phyloP scores from a whole-genome alignment of 1,139 yeast genomes.

The Debaryomyces robertsiae region DNA sequence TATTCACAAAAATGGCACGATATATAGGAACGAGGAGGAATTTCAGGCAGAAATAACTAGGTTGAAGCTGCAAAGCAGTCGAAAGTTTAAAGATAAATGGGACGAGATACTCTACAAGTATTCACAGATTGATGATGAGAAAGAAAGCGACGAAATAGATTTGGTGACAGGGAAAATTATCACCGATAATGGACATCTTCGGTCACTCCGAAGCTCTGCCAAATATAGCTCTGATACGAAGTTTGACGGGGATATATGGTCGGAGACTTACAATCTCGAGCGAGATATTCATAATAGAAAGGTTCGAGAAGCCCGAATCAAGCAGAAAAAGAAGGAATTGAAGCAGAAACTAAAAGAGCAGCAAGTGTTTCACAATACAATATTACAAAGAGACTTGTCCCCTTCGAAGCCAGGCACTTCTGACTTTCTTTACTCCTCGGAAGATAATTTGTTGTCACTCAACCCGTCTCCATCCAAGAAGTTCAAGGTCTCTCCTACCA shows the following conservation, averaged over 20 bases:
- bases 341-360: conserved; percentile 24
- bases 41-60: conserved; percentile 28
- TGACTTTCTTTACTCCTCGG: conserved; percentile 7
- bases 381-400: conserved; percentile 8
- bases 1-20: conserved; percentile 5
- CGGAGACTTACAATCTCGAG: conserved; percentile 24
- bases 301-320: conserved; percentile 10
- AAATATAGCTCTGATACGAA: conserved; percentile 12
- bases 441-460: conserved; percentile 30
- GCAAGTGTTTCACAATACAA: conserved; percentile 18
- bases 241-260: conserved; percentile 25
- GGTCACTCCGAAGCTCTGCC: conserved; percentile 31
- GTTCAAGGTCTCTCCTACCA: conserved; percentile 12
- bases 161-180: conserved; percentile 59
- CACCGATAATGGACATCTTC: conserved; percentile 65
- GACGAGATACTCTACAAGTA: conserved; percentile 56
- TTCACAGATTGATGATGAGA: conserved; percentile 48
- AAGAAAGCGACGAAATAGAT: conserved; percentile 69
- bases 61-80: conserved; percentile 31
- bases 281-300: conserved; percentile 15
- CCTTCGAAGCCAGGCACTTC: conserved; percentile 7
- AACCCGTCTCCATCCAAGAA: conserved; percentile 37
- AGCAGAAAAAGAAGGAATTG: conserved; percentile 18
- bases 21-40: conserved; percentile 12
- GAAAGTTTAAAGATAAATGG: conserved; percentile 51